Evolutionary conservation across 345 rosid species (phyloP), one percentile per base, ranked within the genome.

Genomic region (Mangifera indica): DNA sequence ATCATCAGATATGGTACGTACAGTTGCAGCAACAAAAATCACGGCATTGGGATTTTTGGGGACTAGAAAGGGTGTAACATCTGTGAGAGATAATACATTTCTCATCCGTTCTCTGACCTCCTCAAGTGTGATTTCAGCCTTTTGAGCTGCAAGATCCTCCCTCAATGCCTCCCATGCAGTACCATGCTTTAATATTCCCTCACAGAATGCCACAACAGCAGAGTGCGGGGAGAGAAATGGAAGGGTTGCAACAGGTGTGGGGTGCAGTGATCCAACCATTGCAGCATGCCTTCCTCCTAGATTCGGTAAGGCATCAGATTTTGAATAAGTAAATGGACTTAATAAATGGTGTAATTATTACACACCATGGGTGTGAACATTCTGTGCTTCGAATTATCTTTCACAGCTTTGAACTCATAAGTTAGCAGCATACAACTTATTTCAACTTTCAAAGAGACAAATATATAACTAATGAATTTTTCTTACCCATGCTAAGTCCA

Each of bases 111-210:
- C 90, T 84, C 83, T 91, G 80, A 92, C 98, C 79, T 92, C 94
- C 81, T 91, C 93, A 6, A 92, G 97, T 77, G 98, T 92, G 90
- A 89, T 86, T 74, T 83, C 83, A 68, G 87, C 80, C 78, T 89
- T 66, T 71, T 88, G 85, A n/a, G 75, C 87, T 22, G 87, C 97
- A 73, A 89, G 96, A 68, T 95, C 99, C 71, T 89, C 89, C 80
- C 97, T 92, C 79, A 92, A 86, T 75, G 88, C 98, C 80, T 92
- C 99, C 99, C 98, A 95, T 45, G 99, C 99, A 17, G 98, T 92
- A 72, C 92, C 99, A 77, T 92, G 81, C 86, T 87, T 82, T 72
- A 92, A 72, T 80, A 95, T 91, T 45, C 99, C 99, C 80, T 95
- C 99, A 70, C 97, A 92, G 86, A 95, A 95, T 54, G 99, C 99